A percentile compares a stretch with the other conserved stretches of the same genome.
Conservation (phyloP, 805 yeast species). For the Phaffomyces antillensis region DNA sequence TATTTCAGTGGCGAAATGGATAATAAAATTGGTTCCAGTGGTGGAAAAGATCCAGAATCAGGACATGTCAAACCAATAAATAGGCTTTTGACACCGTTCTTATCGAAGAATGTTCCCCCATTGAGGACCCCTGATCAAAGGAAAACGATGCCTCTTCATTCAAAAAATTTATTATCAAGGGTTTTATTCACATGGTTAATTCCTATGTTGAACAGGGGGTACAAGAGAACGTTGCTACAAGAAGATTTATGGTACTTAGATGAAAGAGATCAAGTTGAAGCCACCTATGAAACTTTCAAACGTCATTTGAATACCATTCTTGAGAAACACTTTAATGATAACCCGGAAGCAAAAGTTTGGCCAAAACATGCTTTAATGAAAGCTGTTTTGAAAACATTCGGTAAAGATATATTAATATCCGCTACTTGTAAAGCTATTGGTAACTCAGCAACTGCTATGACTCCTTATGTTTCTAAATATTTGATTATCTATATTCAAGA, state of each 20-base stretch:
- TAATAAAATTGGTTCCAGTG: too few relatives aligned
- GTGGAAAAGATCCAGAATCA: too few relatives aligned
- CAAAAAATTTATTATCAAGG: constrained; percentile 25
- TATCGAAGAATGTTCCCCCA: constrained; percentile 8
- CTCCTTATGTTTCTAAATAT: constrained; percentile 45
- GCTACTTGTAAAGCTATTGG: constrained; percentile 33
- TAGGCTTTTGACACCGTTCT: constrained; percentile 6
- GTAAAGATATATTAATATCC: constrained; percentile 31
- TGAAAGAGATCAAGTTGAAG: constrained; percentile 32
- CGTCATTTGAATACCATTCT: constrained; percentile 24
- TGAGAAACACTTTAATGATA: not conserved
- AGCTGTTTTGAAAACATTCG: constrained; percentile 40
- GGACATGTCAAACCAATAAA: constrained; percentile 1
- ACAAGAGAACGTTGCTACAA: constrained; percentile 58
- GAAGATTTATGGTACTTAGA: constrained; percentile 48
- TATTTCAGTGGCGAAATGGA: too few relatives aligned
- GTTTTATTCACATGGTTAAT: constrained; percentile 57
- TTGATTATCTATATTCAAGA: constrained; percentile 44
- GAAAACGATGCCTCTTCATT: constrained; percentile 1
- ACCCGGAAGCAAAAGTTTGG: constrained; percentile 1
- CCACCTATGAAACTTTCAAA: constrained; percentile 29
- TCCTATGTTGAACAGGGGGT: constrained; percentile 57
- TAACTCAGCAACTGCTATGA: constrained; percentile 40
- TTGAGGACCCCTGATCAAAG: constrained; percentile 2
- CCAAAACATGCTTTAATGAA: constrained; percentile 27